phyloP scores from a whole-genome alignment of 2,329 filamentous ascomycete genomes.

The Blastomyces gilchristii region DNA sequence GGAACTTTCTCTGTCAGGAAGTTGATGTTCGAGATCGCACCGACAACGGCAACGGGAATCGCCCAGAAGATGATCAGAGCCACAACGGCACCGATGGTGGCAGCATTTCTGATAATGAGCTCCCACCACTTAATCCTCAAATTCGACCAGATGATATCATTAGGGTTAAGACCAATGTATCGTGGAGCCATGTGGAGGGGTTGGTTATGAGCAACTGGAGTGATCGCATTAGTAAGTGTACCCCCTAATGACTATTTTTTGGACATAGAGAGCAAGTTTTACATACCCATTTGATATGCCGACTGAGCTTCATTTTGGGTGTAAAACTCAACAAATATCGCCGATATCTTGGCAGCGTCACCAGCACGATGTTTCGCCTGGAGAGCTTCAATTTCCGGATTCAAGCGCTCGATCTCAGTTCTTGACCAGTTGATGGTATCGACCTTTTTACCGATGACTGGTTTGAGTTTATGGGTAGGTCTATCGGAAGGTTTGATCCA shows the following conservation, averaged over 20 bases:
- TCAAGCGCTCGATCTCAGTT: constrained; percentile 62
- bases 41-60: constrained; percentile 66
- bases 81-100: constrained; percentile 60
- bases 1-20: constrained; percentile 52
- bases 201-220: constrained; percentile 64
- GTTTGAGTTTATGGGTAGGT: constrained; percentile 63
- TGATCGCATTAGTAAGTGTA: constrained; percentile 5
- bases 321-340: constrained; percentile 85
- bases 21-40: constrained; percentile 73
- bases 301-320: constrained; percentile 73
- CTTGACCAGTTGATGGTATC: constrained; percentile 91
- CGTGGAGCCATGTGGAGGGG: constrained; percentile 78
- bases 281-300: constrained; percentile 60
- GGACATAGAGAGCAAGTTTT: background rate
- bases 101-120: constrained; percentile 59
- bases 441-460: constrained; percentile 72
- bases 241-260: background rate
- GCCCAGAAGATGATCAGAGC: constrained; percentile 82
- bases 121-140: constrained; percentile 82
- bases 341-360: constrained; percentile 55
- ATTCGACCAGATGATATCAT: constrained; percentile 79
- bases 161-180: constrained; percentile 69
- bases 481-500: constrained; percentile 66
- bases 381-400: constrained; percentile 57
- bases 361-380: constrained; percentile 58